Evolutionary conservation across 768 basidiomycete species (phyloP), one percentile per base, ranked within the genome.

Genomic region (Crepidotus variabilis): DNA sequence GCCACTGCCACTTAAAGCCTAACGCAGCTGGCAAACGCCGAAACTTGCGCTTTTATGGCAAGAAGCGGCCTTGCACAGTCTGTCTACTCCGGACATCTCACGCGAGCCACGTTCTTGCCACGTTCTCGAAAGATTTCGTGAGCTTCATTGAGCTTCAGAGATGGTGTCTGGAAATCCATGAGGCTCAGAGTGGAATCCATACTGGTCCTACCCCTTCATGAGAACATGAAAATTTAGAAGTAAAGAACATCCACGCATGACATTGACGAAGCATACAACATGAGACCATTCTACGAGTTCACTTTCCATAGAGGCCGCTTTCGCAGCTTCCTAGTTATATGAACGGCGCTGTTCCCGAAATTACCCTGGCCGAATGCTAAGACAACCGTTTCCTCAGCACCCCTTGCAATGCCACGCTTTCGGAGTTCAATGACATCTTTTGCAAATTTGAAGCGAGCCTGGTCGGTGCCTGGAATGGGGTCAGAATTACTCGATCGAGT

Each of bases 371-470:
- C 90, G 72, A 94, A 93, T 35, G 91, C 92, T 62, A 95, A 78
- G 52, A 96, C 92, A 45, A 95, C 92, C n/a, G 90, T 91, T 73
- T 94, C 92, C 70, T 91, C 90, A 59, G 79, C 74, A 52, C 84
- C 86, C 59, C 86, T 83, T 47, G 84, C 81, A 67, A 85, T 80
- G n/a, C 85, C 85, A 66, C 83, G 84, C 72, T 92, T 95, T 63
- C 93, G 81, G 64, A 87, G 65, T 64, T 91, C 88, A 65, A 95
- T 88, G 11, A 87, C 90, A 61, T 92, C 91, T 71, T 94, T 95
- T 2, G 92, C 92, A 72, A 95, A 95, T 65, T 88, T 88, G 75
- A 94, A 97, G 47, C 93, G 85, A 58, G 85, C 83, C 68, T 94
- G 92, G 72, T 91, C 90, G 56, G 88, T 83, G 20, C 87, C 89